Evolutionary conservation across 257 asterid genomes (phyloP).

Genomic region (Echium plantagineum): DNA sequence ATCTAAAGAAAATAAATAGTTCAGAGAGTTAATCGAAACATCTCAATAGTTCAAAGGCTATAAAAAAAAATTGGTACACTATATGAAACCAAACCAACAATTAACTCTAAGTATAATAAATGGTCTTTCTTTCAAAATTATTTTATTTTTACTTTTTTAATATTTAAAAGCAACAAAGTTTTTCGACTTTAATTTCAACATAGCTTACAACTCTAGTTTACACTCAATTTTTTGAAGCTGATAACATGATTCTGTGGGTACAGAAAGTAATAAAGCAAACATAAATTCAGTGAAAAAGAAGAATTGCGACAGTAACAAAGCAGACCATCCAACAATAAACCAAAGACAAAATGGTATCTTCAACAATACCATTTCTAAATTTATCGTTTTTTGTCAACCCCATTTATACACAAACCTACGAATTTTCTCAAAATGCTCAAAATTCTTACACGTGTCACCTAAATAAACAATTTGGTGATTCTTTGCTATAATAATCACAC

Average conservation of each 20-base stretch:
- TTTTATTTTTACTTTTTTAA: too few relatives aligned
- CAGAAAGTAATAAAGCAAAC: neutral
- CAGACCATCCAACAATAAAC: neutral
- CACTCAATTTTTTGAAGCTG: too few relatives aligned
- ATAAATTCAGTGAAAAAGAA: neutral
- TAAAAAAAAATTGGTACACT: too few relatives aligned
- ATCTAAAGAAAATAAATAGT: too few relatives aligned
- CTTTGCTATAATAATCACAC: constrained; percentile 16
- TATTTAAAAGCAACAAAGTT: too few relatives aligned
- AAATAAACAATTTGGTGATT: neutral
- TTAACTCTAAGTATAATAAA: too few relatives aligned
- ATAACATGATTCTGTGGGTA: neutral
- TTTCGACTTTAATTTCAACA: too few relatives aligned
- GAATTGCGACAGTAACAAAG: neutral
- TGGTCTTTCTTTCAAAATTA: too few relatives aligned
- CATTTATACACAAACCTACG: neutral
- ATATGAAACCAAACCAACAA: too few relatives aligned
- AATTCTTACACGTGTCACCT: neutral
- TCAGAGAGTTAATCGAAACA: too few relatives aligned
- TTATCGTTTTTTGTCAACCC: neutral
- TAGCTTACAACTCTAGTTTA: too few relatives aligned
- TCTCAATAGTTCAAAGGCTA: too few relatives aligned
- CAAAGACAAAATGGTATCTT: neutral
- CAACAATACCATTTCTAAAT: neutral
- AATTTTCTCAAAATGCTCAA: neutral